Conservation (phyloP, 2,329 filamentous ascomycete species). For the Monascus ruber region DNA sequence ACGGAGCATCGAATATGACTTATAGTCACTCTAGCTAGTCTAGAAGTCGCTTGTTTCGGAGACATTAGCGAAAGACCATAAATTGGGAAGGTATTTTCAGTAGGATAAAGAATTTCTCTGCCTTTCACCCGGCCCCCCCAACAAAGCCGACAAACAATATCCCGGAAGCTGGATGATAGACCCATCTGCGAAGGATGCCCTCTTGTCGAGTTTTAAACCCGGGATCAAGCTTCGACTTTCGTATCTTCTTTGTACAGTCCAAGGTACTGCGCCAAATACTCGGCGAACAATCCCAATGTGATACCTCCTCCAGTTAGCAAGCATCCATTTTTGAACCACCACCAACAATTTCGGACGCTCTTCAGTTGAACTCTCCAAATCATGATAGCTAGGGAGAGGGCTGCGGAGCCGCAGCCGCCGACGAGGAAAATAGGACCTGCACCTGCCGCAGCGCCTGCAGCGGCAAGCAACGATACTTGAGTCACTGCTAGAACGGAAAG, state of each 20-base stretch:
- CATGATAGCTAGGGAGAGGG: constrained; percentile 45
- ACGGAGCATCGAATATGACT: neutral
- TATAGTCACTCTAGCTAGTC: neutral
- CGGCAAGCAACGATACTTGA: constrained; percentile 33
- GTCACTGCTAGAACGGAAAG: constrained; percentile 29
- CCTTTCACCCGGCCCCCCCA: neutral
- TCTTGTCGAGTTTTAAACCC: neutral
- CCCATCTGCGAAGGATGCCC: too few relatives aligned
- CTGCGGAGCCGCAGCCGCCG: constrained; percentile 47
- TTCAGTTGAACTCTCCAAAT: constrained; percentile 48
- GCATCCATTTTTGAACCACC: constrained; percentile 53
- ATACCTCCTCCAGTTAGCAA: constrained; percentile 52
- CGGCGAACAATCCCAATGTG: constrained; percentile 42
- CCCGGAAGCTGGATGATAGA: neutral
- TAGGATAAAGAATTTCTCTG: neutral
- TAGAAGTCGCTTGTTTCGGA: neutral
- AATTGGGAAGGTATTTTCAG: neutral
- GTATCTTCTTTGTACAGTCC: constrained; percentile 3
- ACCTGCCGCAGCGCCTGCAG: constrained; percentile 37
- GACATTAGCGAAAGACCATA: neutral
- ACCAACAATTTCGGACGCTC: constrained; percentile 49
- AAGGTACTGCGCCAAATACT: constrained; percentile 35
- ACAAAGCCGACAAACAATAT: neutral
- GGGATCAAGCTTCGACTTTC: neutral
- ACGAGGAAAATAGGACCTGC: constrained; percentile 49